Evolutionary conservation across 441 rosid species (phyloP).

Genomic region (Pelargonium citronellum): DNA sequence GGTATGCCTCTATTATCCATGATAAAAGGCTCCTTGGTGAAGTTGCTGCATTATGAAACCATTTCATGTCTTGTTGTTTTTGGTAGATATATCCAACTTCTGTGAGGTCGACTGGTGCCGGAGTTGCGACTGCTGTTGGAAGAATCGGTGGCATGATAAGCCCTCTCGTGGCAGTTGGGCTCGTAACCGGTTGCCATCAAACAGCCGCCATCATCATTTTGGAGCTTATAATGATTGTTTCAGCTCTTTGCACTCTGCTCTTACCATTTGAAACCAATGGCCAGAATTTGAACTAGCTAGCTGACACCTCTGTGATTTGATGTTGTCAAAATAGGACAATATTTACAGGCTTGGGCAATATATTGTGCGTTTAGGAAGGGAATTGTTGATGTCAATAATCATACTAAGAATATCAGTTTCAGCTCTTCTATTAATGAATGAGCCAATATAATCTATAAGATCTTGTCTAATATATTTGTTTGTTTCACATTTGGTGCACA

Average conservation of each 20-base stretch:
- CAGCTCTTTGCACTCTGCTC: background rate
- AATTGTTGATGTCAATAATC: too few relatives aligned
- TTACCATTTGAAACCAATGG: conserved; percentile 7
- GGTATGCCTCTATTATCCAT: conserved; percentile 32
- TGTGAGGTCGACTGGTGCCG: background rate
- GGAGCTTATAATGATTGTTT: background rate
- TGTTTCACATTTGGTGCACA: too few relatives aligned
- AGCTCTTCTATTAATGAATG: too few relatives aligned
- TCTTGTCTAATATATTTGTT: too few relatives aligned
- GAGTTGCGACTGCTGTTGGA: background rate
- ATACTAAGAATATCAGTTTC: too few relatives aligned
- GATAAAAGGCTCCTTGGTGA: background rate
- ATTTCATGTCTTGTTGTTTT: background rate
- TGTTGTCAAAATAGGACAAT: too few relatives aligned
- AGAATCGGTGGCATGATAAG: conserved; percentile 6
- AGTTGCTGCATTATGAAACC: background rate
- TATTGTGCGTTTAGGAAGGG: too few relatives aligned
- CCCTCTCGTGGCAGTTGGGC: conserved; percentile 1
- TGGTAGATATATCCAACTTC: conserved; percentile 1
- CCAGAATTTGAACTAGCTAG: background rate
- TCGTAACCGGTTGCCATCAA: background rate
- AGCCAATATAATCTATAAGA: too few relatives aligned
- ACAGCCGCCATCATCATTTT: background rate
- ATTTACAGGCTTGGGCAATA: too few relatives aligned
- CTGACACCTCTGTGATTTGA: too few relatives aligned